Percentiles rank a stretch among this genome's conserved stretches.
phyloP scores from a whole-genome alignment of 2,329 filamentous ascomycete genomes.

The Drechslerella dactyloides region DNA sequence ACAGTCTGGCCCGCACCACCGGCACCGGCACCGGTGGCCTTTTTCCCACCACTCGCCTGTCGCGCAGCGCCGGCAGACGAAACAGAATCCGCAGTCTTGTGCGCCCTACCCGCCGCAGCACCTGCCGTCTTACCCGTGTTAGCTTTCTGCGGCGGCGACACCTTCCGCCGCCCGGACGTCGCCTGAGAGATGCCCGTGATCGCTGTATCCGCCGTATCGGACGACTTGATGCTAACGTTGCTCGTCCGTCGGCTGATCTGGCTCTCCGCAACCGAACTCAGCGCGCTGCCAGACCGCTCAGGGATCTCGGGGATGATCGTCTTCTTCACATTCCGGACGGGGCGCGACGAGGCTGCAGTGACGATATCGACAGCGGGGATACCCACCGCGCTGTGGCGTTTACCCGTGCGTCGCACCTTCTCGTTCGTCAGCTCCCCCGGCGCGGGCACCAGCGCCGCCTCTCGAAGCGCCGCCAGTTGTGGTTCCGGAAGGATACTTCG shows the following conservation, averaged over 20 bases:
- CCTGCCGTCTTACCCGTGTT: constrained; percentile 8
- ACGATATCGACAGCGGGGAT: constrained; percentile 56
- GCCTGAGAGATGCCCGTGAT: constrained; percentile 39
- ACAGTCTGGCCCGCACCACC: neutral
- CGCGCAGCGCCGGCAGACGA: neutral
- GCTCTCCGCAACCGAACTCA: constrained; percentile 44
- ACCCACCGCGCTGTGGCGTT: constrained; percentile 67
- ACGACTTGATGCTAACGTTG: constrained; percentile 46
- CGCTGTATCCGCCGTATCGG: constrained; percentile 37
- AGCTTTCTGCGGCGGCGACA: constrained; percentile 29
- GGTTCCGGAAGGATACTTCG: constrained; percentile 32
- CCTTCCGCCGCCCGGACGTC: constrained; percentile 26
- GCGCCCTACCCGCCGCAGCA: neutral
- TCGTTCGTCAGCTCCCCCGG: constrained; percentile 66
- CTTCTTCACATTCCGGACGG: constrained; percentile 38
- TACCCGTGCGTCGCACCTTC: constrained; percentile 72
- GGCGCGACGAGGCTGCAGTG: constrained; percentile 43
- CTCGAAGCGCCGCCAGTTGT: constrained; percentile 59
- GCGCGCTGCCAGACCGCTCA: constrained; percentile 32
- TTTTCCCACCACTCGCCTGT: constrained; percentile 5
- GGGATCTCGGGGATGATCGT: constrained; percentile 43
- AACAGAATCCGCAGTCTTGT: neutral
- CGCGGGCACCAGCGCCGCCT: constrained; percentile 43
- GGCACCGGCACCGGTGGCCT: neutral
- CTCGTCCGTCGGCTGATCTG: constrained; percentile 38